Evolutionary conservation across 441 rosid species (phyloP).

Genomic region (Lepidium campestre): DNA sequence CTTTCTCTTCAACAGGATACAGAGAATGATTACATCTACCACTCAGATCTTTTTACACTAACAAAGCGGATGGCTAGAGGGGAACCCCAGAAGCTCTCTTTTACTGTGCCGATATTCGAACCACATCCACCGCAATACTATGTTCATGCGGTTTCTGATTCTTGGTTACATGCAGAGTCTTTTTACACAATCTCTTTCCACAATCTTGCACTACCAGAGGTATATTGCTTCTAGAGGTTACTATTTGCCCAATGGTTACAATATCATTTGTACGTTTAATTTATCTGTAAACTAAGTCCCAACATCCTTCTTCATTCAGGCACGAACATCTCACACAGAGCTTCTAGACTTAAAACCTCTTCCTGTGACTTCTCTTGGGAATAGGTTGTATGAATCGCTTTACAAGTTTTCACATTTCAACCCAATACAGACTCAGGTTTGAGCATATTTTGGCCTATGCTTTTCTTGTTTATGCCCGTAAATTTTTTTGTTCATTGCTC

Average conservation of each 20-base stretch:
- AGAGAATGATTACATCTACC: conserved; percentile 97
- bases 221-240: conserved; percentile 23
- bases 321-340: conserved; percentile 82
- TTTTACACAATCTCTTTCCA: conserved; percentile 91
- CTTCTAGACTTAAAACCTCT: conserved; percentile 96
- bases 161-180: conserved; percentile 98
- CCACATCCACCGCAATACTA: conserved; percentile 99
- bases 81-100: conserved; percentile 89
- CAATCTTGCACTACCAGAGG: conserved; percentile 92
- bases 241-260: not conserved
- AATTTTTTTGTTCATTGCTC: not conserved
- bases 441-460: conserved; percentile 16
- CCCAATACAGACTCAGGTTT: conserved; percentile 98
- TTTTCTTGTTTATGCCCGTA: conserved; percentile 5
- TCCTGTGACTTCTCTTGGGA: conserved; percentile 84
- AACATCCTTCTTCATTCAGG: conserved; percentile 45
- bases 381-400: conserved; percentile 59
- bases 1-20: conserved; percentile 63
- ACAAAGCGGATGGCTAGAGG: conserved; percentile 89
- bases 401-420: conserved; percentile 97
- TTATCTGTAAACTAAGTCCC: conserved; percentile 12
- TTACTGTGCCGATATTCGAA: conserved; percentile 98
- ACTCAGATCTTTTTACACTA: conserved; percentile 90
- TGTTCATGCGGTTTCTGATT: conserved; percentile 96
- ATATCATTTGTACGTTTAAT: conserved; percentile 10